Percentiles rank a stretch among this genome's conserved stretches.
Conservation (phyloP, 2,329 filamentous ascomycete species). For the Chrysoporthe cubensis region DNA sequence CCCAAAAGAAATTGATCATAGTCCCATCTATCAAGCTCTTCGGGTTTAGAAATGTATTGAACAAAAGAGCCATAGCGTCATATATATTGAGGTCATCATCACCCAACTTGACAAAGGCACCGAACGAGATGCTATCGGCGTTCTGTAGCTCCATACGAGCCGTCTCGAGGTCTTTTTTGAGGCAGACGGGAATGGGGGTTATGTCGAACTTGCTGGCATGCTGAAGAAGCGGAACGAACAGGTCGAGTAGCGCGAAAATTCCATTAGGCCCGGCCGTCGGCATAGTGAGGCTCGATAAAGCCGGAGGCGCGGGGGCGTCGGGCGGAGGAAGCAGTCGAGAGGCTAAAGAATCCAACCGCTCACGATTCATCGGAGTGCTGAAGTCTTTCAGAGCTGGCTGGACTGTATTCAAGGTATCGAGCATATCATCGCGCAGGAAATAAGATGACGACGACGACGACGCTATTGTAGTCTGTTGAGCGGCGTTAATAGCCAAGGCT, state of each 20-base stretch:
- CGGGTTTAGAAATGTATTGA: conserved; percentile 7
- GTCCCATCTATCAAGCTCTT: not conserved
- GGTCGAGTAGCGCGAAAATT: not conserved
- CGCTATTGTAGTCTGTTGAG: not conserved
- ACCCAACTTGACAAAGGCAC: conserved; percentile 2
- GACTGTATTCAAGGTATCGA: conserved; percentile 2
- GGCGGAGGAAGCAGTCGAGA: not conserved
- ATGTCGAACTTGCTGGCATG: conserved; percentile 3
- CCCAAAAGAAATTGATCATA: not conserved
- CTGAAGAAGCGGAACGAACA: conserved; percentile 6
- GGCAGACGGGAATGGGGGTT: not conserved
- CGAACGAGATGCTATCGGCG: conserved; percentile 1
- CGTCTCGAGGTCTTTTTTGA: conserved; percentile 8
- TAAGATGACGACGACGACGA: not conserved
- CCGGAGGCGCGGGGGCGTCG: not conserved
- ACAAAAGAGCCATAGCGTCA: conserved; percentile 8
- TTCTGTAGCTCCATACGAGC: conserved; percentile 9
- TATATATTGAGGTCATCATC: conserved; percentile 5
- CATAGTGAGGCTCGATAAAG: not conserved
- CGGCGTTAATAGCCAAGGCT: conserved; percentile 7
- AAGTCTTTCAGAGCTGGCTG: not conserved
- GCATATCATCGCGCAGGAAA: not conserved
- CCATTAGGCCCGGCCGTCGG: not conserved
- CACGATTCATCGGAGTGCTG: not conserved
- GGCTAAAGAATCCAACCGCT: conserved; percentile 1